These are phyloP conservation scores for Phaffomyces opuntiae DNA, from an alignment of 805 yeast genomes.

Conservation along the genomic window DNA sequence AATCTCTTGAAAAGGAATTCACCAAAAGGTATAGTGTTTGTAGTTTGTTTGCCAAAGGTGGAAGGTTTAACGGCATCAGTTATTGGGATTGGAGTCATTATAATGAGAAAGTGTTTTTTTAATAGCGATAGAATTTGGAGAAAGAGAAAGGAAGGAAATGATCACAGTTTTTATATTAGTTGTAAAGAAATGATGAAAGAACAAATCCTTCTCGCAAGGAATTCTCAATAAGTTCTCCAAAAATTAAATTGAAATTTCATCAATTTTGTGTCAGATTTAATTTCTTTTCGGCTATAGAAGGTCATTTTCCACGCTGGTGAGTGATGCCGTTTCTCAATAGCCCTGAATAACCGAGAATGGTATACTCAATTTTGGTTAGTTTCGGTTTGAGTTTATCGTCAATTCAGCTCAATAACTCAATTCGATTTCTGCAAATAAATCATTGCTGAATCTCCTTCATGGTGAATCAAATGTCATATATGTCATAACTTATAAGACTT, in stretches of 20 bases:
- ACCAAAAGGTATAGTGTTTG: slow-evolving; percentile 42
- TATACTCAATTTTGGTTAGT: background rate
- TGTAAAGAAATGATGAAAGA: too few species aligned
- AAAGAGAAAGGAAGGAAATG: background rate
- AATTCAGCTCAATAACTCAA: too few species aligned
- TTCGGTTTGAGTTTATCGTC: too few species aligned
- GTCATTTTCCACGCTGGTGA: background rate
- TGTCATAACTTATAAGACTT: background rate
- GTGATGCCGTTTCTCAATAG: background rate
- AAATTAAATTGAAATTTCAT: background rate
- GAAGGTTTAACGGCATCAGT: background rate
- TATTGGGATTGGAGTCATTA: slow-evolving; percentile 3
- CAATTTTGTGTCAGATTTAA: slow-evolving; percentile 5
- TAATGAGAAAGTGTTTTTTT: background rate
- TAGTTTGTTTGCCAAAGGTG: background rate
- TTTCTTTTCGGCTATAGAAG: slow-evolving; percentile 5
- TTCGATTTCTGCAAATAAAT: too few species aligned
- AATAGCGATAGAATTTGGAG: background rate
- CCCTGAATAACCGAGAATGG: background rate
- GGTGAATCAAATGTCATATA: too few species aligned
- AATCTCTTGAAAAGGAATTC: slow-evolving; percentile 59
- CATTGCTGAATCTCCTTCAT: too few species aligned
- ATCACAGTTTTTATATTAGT: too few species aligned
- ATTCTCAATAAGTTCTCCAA: too few species aligned
- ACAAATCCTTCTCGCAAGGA: too few species aligned